Evolutionary conservation across 2,329 filamentous ascomycete species (phyloP).

Genomic region (Cryphonectria japonica): DNA sequence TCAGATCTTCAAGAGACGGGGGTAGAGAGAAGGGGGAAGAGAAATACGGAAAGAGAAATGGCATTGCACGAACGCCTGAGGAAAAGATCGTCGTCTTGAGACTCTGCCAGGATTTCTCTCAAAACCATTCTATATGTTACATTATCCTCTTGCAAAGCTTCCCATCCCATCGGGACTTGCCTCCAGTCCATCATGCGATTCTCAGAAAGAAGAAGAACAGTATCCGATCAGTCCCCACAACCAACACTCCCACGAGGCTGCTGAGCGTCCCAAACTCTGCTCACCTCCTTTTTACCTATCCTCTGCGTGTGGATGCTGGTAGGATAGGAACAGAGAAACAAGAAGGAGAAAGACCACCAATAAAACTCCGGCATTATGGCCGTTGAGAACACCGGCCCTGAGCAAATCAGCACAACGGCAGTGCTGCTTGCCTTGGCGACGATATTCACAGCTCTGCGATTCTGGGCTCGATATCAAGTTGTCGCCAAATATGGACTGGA

Average conservation of each 20-base stretch:
- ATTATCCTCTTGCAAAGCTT: neutral
- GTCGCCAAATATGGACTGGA: conserved; percentile 24
- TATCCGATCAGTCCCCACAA: conserved; percentile 10
- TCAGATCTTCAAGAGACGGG: neutral
- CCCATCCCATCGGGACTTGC: neutral
- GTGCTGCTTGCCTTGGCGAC: conserved; percentile 27
- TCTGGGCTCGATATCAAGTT: conserved; percentile 28
- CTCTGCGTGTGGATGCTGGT: neutral
- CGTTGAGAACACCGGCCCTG: conserved; percentile 11
- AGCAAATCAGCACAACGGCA: conserved; percentile 23
- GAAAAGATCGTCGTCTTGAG: neutral
- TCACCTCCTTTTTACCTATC: neutral
- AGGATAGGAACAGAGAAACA: neutral
- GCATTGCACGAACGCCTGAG: neutral
- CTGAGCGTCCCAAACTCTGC: neutral
- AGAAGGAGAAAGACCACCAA: too few relatives aligned
- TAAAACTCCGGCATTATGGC: conserved; percentile 9
- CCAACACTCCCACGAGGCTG: neutral
- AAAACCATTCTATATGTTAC: conserved; percentile 9
- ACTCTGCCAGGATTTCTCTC: neutral
- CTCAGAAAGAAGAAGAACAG: neutral
- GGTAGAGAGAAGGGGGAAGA: too few relatives aligned
- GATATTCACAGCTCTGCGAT: conserved; percentile 25
- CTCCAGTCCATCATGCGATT: neutral
- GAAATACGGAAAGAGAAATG: neutral